A percentile compares a stretch with the other conserved stretches of the same genome.
Evolutionary conservation across 352 stramenopile genomes (phyloP).

Genomic region (Globisporangium spinosum): DNA sequence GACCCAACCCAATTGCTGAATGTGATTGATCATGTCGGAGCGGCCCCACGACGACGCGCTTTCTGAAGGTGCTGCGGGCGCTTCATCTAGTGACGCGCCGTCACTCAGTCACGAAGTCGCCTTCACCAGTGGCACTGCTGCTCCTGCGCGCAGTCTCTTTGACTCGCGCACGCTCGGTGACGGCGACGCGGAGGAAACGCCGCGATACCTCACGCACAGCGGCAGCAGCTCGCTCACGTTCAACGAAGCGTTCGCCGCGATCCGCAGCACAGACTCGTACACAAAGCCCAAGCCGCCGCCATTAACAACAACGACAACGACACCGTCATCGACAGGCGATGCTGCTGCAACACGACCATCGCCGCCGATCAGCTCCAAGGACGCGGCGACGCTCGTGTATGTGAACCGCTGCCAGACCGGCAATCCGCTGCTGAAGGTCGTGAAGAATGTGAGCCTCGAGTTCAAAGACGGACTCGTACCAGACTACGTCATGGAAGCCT

Average conservation of each 20-base stretch:
- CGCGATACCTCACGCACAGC: slow-evolving; percentile 39
- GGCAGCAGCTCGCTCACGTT: slow-evolving; percentile 30
- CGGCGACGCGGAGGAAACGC: slow-evolving; percentile 8
- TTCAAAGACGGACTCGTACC: slow-evolving; percentile 89
- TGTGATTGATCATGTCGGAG: slow-evolving; percentile 2
- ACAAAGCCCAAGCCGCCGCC: slow-evolving; percentile 21
- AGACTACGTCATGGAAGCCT: slow-evolving; percentile 93
- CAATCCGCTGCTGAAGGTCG: slow-evolving; percentile 91
- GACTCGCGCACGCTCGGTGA: slow-evolving; percentile 36
- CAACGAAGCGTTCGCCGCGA: slow-evolving; percentile 53
- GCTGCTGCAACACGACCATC: not conserved
- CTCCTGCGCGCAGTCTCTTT: slow-evolving; percentile 33
- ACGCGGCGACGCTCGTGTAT: slow-evolving; percentile 56
- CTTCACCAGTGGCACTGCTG: not conserved
- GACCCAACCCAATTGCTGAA: not conserved
- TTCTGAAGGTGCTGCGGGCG: not conserved
- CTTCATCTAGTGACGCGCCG: not conserved
- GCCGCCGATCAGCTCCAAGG: slow-evolving; percentile 19
- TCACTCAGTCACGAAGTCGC: not conserved
- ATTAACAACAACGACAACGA: not conserved
- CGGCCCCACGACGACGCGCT: not conserved
- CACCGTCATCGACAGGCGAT: not conserved
- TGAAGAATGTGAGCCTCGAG: slow-evolving; percentile 92
- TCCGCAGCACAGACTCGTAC: slow-evolving; percentile 60
- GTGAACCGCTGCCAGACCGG: slow-evolving; percentile 88